Evolutionary conservation across 306 rosid species (phyloP).

Genomic region (Quercus berberidifolia): DNA sequence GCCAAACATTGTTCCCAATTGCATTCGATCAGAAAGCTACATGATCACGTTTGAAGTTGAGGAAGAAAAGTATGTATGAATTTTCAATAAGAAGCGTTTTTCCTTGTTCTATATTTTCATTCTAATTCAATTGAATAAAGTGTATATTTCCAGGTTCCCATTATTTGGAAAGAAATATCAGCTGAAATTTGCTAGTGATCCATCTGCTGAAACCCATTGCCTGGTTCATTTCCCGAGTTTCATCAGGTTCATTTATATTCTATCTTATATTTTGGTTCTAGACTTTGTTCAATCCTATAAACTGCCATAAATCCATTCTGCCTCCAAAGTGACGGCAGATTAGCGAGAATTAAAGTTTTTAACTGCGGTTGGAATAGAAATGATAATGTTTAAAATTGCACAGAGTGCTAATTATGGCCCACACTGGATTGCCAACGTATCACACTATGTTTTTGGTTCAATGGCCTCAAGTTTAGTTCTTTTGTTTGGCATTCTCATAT

Average conservation of each 20-base stretch:
- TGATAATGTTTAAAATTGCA: neutral
- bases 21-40: constrained; percentile 96
- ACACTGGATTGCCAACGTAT: neutral
- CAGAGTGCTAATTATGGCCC: neutral
- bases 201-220: constrained; percentile 78
- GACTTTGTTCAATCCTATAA: neutral
- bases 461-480: constrained; percentile 6
- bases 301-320: constrained; percentile 1
- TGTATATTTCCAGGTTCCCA: constrained; percentile 68
- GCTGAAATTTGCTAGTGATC: constrained; percentile 76
- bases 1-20: constrained; percentile 95
- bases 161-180: constrained; percentile 94
- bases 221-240: constrained; percentile 97
- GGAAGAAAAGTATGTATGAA: constrained; percentile 80
- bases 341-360: constrained; percentile 1
- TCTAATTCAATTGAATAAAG: constrained; percentile 16
- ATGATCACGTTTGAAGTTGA: constrained; percentile 93
- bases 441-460: neutral
- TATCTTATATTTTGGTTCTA: constrained; percentile 4
- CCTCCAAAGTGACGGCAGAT: constrained; percentile 4
- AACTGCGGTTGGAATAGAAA: neutral
- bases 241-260: constrained; percentile 57
- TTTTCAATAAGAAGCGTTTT: constrained; percentile 11
- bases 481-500: neutral
- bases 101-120: constrained; percentile 3